Conservation (phyloP, 805 yeast genomes). For the Metschnikowia dekortorum region DNA sequence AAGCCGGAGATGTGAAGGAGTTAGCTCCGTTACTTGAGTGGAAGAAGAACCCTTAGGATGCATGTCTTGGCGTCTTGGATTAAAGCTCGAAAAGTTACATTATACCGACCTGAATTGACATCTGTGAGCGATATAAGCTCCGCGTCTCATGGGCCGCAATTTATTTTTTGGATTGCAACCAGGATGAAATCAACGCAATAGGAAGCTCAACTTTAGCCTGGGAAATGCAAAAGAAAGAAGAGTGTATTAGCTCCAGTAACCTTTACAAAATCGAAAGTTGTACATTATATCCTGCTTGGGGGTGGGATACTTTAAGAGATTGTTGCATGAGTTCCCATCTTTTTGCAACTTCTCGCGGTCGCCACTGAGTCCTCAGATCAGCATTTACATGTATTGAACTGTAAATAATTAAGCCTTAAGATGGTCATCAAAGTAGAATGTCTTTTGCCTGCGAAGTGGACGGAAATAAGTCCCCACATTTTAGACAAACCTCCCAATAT, state of each 20-base stretch:
- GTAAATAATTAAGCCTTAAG: no score
- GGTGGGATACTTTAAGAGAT: no score
- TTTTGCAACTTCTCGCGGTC: no score
- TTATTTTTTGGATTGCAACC: not conserved
- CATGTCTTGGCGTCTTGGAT: not conserved
- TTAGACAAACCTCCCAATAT: not conserved
- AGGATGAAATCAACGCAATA: not conserved
- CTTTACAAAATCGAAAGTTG: not conserved
- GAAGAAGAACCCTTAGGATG: slow-evolving; percentile 22
- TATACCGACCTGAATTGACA: not conserved
- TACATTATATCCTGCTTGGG: no score
- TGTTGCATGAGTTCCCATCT: no score
- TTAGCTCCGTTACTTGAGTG: slow-evolving; percentile 57
- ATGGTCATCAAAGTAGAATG: no score
- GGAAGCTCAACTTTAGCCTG: not conserved
- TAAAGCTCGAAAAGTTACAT: not conserved
- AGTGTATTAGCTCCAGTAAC: not conserved
- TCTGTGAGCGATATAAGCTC: not conserved
- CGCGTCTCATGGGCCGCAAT: not conserved
- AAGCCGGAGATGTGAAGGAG: slow-evolving; percentile 57
- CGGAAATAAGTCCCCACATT: not conserved
- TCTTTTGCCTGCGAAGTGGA: not conserved
- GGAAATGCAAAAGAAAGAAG: not conserved
- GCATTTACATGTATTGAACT: no score
- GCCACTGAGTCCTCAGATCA: no score